Evolutionary conservation across 257 asterid species (phyloP).

Genomic region (Solanum chaucha): DNA sequence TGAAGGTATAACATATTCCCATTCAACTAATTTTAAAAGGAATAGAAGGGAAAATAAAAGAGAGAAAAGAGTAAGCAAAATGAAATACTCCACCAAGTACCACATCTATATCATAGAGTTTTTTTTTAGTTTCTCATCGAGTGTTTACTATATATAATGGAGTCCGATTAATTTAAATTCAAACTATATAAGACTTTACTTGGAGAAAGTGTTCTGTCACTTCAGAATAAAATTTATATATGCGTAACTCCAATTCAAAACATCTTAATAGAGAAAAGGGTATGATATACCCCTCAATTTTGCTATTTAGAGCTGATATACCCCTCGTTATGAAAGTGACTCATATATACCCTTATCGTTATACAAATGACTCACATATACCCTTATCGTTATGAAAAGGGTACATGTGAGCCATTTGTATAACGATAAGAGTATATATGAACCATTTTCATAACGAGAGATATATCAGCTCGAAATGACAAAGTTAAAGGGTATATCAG

Average conservation of each 20-base stretch:
- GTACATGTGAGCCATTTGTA: no score
- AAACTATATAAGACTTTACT: no score
- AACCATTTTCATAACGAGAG: no score
- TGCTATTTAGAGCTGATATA: background rate
- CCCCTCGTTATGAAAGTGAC: background rate
- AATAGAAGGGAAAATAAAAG: no score
- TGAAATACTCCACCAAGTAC: background rate
- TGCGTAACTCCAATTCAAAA: background rate
- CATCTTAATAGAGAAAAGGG: background rate
- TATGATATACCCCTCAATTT: background rate
- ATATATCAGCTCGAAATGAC: background rate
- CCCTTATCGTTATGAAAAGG: background rate
- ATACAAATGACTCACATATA: no score
- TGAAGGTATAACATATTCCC: background rate
- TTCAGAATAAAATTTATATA: no score
- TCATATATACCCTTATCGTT: no score
- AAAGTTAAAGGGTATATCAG: no score
- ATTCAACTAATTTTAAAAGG: background rate
- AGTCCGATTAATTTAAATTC: background rate
- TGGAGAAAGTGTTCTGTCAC: background rate
- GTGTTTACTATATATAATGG: background rate
- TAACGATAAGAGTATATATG: no score
- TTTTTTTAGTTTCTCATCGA: background rate
- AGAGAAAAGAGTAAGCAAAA: background rate
- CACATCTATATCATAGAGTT: background rate